These are phyloP conservation scores for Pseudisothecium myosuroides DNA, from an alignment of 225 moss, liverwort and hornwort genomes.

Conservation along the genomic window DNA sequence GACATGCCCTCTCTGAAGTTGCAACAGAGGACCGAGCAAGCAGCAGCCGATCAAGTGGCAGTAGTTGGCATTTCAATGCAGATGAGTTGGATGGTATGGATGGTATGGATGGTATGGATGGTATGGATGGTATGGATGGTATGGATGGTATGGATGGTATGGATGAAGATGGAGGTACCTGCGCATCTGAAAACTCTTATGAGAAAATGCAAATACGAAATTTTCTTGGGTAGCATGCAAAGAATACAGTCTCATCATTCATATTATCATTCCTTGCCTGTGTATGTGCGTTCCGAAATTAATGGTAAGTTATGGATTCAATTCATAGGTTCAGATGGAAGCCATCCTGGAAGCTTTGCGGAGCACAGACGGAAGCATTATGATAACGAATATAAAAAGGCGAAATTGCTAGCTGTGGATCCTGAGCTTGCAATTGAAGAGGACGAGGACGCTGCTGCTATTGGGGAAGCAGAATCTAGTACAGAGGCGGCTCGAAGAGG, in stretches of 20 bases:
- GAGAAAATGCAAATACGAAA: neutral
- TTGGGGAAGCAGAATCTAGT: slow-evolving; percentile 14
- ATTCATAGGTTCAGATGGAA: slow-evolving; percentile 39
- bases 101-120: slow-evolving; percentile 32
- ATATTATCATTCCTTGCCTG: neutral
- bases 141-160: slow-evolving; percentile 40
- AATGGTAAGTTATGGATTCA: neutral
- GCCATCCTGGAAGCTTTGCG: slow-evolving; percentile 66
- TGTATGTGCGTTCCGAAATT: neutral
- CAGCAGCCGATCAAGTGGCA: slow-evolving; percentile 41
- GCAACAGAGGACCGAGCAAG: slow-evolving; percentile 58
- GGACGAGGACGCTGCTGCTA: slow-evolving; percentile 9
- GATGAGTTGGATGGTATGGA: slow-evolving; percentile 66
- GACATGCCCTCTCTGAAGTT: slow-evolving; percentile 69
- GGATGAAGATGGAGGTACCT: slow-evolving; percentile 52
- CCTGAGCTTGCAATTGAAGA: slow-evolving; percentile 42
- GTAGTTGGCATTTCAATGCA: slow-evolving; percentile 69
- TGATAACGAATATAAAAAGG: slow-evolving; percentile 81
- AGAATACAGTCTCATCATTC: neutral
- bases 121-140: slow-evolving; percentile 31
- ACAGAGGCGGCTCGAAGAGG: slow-evolving; percentile 1
- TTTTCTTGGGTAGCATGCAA: neutral
- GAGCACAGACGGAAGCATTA: slow-evolving; percentile 93
- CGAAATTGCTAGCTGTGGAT: slow-evolving; percentile 47
- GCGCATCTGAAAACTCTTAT: neutral